Percentiles rank a stretch among this genome's conserved stretches.
Conservation (phyloP, 164 flowering plant species). For the Nymphaea thermarum region DNA sequence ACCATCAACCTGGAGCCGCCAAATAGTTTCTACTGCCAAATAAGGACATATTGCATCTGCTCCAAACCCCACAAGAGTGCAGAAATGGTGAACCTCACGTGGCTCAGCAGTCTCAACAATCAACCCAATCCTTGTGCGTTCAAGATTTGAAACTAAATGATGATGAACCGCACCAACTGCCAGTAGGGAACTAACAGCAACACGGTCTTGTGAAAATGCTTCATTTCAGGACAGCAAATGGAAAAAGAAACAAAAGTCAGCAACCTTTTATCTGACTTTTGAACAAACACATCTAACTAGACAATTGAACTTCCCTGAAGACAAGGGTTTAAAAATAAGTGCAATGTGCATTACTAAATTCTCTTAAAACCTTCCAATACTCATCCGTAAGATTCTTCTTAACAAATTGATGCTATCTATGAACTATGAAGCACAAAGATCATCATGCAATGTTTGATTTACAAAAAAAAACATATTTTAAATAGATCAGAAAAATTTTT, state of each 20-base stretch:
- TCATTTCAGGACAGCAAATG: constrained; percentile 4
- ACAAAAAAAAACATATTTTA: too few species aligned
- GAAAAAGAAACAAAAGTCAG: too few species aligned
- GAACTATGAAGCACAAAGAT: too few species aligned
- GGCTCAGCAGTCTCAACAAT: constrained; percentile 97
- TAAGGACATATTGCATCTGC: constrained; percentile 99
- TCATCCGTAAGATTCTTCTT: too few species aligned
- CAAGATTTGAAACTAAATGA: constrained; percentile 77
- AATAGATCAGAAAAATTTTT: too few species aligned
- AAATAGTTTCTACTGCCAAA: constrained; percentile 82
- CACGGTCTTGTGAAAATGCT: constrained; percentile 89
- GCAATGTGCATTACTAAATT: too few species aligned
- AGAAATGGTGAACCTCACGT: constrained; percentile 98
- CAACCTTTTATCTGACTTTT: neutral
- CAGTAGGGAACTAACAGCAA: constrained; percentile 92
- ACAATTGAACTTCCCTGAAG: too few species aligned
- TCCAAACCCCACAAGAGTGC: constrained; percentile 98
- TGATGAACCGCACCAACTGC: constrained; percentile 99
- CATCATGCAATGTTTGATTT: too few species aligned
- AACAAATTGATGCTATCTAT: too few species aligned
- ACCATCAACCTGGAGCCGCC: constrained; percentile 93
- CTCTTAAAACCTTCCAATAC: too few species aligned
- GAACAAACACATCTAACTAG: neutral
- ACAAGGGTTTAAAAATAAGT: too few species aligned
- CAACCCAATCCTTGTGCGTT: constrained; percentile 80